phyloP scores from a whole-genome alignment of 306 rosid species.

The Lathyrus tuberosus region DNA sequence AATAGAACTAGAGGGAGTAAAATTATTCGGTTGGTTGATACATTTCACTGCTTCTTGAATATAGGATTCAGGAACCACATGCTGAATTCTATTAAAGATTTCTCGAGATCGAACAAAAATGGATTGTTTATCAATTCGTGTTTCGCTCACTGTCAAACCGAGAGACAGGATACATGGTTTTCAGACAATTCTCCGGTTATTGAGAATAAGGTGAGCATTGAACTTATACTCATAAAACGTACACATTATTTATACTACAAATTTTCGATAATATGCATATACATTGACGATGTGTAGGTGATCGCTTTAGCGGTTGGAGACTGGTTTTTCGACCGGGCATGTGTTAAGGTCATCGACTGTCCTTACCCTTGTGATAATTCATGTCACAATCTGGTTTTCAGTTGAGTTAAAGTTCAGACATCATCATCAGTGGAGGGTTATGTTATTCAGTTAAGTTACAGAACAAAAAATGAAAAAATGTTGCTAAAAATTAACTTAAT shows the following conservation, averaged over 20 bases:
- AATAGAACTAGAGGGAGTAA: background rate
- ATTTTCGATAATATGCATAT: background rate
- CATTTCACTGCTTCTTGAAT: conserved; percentile 17
- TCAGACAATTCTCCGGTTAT: conserved; percentile 76
- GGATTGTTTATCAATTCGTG: conserved; percentile 88
- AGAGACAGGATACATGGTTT: conserved; percentile 96
- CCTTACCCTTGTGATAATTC: conserved; percentile 88
- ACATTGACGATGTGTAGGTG: conserved; percentile 52
- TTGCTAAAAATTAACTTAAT: conserved; percentile 34
- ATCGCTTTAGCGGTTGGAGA: conserved; percentile 90
- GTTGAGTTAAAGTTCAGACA: conserved; percentile 39
- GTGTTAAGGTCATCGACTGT: conserved; percentile 74
- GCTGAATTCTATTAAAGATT: conserved; percentile 58
- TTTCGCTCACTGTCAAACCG: conserved; percentile 94
- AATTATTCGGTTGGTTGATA: background rate
- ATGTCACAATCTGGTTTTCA: conserved; percentile 83
- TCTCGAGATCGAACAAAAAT: conserved; percentile 60
- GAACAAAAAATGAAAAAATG: conserved; percentile 41
- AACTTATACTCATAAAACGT: background rate
- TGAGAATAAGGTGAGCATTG: conserved; percentile 63
- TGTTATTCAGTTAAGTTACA: conserved; percentile 43
- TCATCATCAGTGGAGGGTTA: conserved; percentile 20
- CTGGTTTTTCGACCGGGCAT: conserved; percentile 84
- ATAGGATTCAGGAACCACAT: conserved; percentile 89
- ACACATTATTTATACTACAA: background rate